Evolutionary conservation across 495 filamentous ascomycete species (phyloP).

Genomic region (Talaromyces trachyspermus): DNA sequence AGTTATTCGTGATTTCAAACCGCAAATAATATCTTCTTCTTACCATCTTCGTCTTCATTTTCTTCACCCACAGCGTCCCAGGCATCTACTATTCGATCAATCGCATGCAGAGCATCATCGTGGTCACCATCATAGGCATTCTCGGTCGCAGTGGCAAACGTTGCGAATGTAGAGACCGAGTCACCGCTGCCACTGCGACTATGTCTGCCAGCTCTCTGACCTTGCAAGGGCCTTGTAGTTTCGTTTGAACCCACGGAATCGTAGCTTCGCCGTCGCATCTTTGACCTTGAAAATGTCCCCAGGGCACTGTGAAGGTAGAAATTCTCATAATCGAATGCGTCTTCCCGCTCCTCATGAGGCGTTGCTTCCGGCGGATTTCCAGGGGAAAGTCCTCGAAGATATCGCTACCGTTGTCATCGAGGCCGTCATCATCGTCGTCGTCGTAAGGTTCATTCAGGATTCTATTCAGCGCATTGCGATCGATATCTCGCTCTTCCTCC

Average conservation of each 20-base stretch:
- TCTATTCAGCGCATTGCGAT: conserved; percentile 39
- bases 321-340: conserved; percentile 95
- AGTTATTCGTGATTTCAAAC: background rate
- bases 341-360: conserved; percentile 87
- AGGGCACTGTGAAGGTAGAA: conserved; percentile 89
- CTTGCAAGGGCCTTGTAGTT: conserved; percentile 50
- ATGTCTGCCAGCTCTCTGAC: conserved; percentile 19
- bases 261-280: conserved; percentile 48
- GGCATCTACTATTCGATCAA: conserved; percentile 1
- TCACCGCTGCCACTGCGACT: conserved; percentile 50
- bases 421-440: conserved; percentile 26
- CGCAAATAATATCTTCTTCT: background rate
- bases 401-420: conserved; percentile 10
- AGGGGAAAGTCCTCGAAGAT: conserved; percentile 19
- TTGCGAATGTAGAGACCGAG: conserved; percentile 68
- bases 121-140: conserved; percentile 37
- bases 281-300: conserved; percentile 50
- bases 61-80: conserved; percentile 6
- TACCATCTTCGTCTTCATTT: conserved; percentile 9
- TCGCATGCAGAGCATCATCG: conserved; percentile 15
- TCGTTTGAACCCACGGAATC: conserved; percentile 67
- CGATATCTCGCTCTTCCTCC: conserved; percentile 30
- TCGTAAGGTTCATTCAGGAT: conserved; percentile 35
- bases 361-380: conserved; percentile 23
- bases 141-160: conserved; percentile 80